Conservation (phyloP, 768 basidiomycete genomes). For the Auricularia heimuer region DNA sequence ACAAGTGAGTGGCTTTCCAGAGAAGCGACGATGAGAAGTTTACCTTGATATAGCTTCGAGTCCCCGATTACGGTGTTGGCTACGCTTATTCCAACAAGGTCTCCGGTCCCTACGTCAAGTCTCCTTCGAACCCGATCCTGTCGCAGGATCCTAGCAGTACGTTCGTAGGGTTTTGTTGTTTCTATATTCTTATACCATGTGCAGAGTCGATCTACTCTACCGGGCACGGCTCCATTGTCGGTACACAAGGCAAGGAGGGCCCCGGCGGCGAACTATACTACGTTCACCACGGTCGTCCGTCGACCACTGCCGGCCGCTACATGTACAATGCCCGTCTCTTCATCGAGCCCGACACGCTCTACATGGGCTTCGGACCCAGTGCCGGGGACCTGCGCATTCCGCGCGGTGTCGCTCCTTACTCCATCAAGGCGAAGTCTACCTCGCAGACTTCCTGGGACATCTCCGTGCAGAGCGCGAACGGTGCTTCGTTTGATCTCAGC, state of each 20-base stretch:
- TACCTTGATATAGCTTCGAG: background rate
- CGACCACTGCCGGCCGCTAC: background rate
- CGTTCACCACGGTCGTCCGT: background rate
- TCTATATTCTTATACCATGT: background rate
- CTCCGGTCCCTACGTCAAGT: background rate
- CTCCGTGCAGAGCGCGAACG: background rate
- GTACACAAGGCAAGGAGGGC: background rate
- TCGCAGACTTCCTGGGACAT: background rate
- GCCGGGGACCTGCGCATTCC: background rate
- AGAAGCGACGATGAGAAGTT: background rate
- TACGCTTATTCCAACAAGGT: background rate
- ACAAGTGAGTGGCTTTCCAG: background rate
- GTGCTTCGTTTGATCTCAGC: background rate
- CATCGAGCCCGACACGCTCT: slow-evolving; percentile 1
- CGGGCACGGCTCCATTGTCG: background rate
- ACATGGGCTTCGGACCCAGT: background rate
- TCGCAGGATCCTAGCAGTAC: background rate
- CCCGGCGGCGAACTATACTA: background rate
- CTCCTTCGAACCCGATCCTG: background rate
- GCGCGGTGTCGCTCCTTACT: background rate
- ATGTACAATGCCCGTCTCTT: background rate
- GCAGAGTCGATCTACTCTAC: background rate
- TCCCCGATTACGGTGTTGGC: background rate
- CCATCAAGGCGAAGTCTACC: background rate
- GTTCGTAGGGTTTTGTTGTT: background rate